A percentile compares a stretch with the other conserved stretches of the same genome.
These are phyloP conservation scores for Colletotrichum sp. DNA, from an alignment of 2,329 filamentous ascomycete species.

Conservation along the genomic window DNA sequence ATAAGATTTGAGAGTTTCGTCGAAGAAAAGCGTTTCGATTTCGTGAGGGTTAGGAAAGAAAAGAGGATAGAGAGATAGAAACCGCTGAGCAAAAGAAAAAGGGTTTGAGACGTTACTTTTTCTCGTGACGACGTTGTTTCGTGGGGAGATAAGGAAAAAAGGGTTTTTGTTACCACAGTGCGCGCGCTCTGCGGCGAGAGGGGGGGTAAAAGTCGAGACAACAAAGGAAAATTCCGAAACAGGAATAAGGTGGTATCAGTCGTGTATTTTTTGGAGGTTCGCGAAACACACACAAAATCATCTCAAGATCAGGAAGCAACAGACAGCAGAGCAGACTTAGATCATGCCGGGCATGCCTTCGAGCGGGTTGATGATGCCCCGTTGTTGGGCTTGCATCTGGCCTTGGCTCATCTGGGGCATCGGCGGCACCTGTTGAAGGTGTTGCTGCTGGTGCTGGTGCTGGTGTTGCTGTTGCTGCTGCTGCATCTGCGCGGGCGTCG, in stretches of 20 bases:
- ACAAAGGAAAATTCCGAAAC: conserved; percentile 16
- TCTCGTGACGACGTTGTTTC: conserved; percentile 15
- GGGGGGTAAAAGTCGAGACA: not conserved
- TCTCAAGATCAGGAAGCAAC: not conserved
- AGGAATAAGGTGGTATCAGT: conserved; percentile 15
- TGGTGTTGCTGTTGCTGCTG: conserved; percentile 28
- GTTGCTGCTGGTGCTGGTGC: conserved; percentile 27
- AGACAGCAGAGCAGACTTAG: not conserved
- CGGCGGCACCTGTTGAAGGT: conserved; percentile 26
- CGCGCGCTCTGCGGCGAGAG: conserved; percentile 16
- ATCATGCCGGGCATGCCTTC: conserved; percentile 24
- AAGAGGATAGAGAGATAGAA: not conserved
- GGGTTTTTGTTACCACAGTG: not conserved
- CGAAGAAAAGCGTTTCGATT: not conserved
- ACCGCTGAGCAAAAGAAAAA: not conserved
- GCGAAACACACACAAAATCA: not conserved
- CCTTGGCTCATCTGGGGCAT: conserved; percentile 22
- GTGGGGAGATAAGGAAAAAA: not conserved
- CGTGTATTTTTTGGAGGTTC: not conserved
- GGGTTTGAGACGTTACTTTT: not conserved
- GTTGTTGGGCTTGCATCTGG: not conserved
- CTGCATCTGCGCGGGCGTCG: conserved; percentile 35
- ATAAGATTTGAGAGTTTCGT: not conserved
- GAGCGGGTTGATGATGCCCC: conserved; percentile 13
- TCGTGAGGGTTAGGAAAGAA: not conserved